Evolutionary conservation across 78 protist genomes (phyloP).

Genomic region (Dictyostelium citrinum): DNA sequence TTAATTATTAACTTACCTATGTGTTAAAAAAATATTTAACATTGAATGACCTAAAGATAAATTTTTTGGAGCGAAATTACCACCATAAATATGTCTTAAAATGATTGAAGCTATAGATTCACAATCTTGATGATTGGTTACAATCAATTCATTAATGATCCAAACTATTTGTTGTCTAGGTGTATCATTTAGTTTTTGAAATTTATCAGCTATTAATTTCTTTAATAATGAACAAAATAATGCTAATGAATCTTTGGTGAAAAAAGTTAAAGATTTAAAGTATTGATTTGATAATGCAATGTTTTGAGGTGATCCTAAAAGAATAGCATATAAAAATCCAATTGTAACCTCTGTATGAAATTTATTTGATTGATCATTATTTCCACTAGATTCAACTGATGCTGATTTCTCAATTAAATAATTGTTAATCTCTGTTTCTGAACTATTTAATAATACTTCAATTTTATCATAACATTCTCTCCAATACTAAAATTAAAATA

Average conservation of each 20-base stretch:
- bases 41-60: constrained; percentile 11
- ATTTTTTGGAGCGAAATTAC: constrained; percentile 37
- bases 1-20: constrained; percentile 10
- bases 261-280: constrained; percentile 16
- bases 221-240: constrained; percentile 34
- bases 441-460: background rate
- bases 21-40: background rate
- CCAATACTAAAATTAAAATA: constrained; percentile 39
- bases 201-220: constrained; percentile 27
- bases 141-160: constrained; percentile 35
- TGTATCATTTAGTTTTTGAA: constrained; percentile 51
- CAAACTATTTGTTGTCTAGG: constrained; percentile 61
- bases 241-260: constrained; percentile 34
- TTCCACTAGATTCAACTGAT: background rate
- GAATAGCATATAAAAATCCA: constrained; percentile 27
- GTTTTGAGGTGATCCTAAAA: background rate
- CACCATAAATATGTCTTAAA: constrained; percentile 60
- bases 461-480: constrained; percentile 71
- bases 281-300: background rate
- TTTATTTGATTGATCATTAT: background rate
- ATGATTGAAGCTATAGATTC: constrained; percentile 38
- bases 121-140: constrained; percentile 36
- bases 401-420: constrained; percentile 3
- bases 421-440: constrained; percentile 16
- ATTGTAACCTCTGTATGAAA: constrained; percentile 55